Evolutionary conservation across 345 rosid species (phyloP), one percentile per base, ranked within the genome.

Genomic region (Lepidium aucheri): DNA sequence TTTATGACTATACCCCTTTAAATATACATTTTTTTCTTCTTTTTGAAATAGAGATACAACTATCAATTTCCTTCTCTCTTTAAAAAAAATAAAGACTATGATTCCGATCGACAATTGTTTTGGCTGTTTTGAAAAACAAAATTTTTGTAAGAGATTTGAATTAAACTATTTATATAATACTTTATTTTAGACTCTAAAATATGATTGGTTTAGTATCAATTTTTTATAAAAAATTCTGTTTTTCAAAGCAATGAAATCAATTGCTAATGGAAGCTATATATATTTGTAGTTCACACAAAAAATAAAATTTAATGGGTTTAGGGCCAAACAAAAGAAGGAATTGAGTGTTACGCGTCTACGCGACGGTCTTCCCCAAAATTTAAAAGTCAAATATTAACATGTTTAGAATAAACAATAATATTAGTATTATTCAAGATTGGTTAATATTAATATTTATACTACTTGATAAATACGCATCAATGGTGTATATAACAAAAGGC

Each of bases 361-460:
- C 46, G 49, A 52, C 67, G 60, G 42, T 69, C 67, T 69, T 60
- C 20, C 12, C 6, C n/a, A 53, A 58, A 39, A 35, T 32, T 18
- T 9, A 17, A 66, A 20, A 42, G 58, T 59, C 67, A 50, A 60
- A 53, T 12, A 32, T 41, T 13, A 60, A 42, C 46, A 39, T 17
- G 65, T 46, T 26, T 26, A 26, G 5, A 34, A 22, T 3, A 3
- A 30, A 32, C 7, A 26, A 58, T 26, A 20, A n/a, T n/a, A n/a
- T n/a, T n/a, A 20, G 22, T 20, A 20, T 20, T 20, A n/a, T n/a
- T n/a, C n/a, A 20, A 42, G 10, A 14, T 32, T 52, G 51, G 51
- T 28, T 52, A 15, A 3, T 43, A 18, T 12, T 6, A 22, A 47
- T 20, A 8, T 22, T 33, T 33, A 7, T 47, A 22, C 28, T 6